Evolutionary conservation across 2,329 filamentous ascomycete species (phyloP), one percentile per base, ranked within the genome.

Genomic region (Fusarium robinianum): DNA sequence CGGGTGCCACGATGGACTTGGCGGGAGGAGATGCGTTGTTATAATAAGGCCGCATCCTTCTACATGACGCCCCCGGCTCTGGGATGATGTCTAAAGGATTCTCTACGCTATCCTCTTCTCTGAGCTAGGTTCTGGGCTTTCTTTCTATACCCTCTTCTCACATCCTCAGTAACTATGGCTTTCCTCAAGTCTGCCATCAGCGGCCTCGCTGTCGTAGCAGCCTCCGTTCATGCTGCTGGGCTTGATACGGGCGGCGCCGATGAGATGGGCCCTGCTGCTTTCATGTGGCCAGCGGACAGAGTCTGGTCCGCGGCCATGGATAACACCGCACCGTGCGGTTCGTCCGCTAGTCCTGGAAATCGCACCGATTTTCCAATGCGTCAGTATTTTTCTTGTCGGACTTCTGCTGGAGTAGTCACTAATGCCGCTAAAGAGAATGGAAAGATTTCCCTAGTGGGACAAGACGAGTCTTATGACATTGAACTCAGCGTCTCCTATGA

Each of bases 211-310:
- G 31, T 43, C 32, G 29, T 49, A 33, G 53, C 36, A 7, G 42
- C 30, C 6, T 35, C 24, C 29, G 48, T 40, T 30, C 35, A 39
- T 24, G 53, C 39, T 25, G 49, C 39, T 14, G n/a, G n/a, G n/a
- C 21, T 34, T 2, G 52, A 55, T 7, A 38, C 19, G 14, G 49
- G 49, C 3, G 17, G 12, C 8, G 33, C 33, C 2, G 54, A 62
- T 6, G 60, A 65, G 36, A 71, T 72, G 66, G 80, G 79, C 12
- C 78, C 79, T 5, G 78, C 78, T 12, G 77, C 76, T 8, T 81
- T 84, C 57, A 67, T 83, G 63, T 84, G 80, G 80, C 80, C 80
- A 6, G 62, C 69, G n/a, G 79, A 83, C 62, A 71, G 80, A 38
- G 66, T 69, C 32, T 84, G 79, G 79, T 69, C 69, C 38, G 75